Evolutionary conservation across 495 filamentous ascomycete species (phyloP).

Genomic region (Penicillium ochrochloron): DNA sequence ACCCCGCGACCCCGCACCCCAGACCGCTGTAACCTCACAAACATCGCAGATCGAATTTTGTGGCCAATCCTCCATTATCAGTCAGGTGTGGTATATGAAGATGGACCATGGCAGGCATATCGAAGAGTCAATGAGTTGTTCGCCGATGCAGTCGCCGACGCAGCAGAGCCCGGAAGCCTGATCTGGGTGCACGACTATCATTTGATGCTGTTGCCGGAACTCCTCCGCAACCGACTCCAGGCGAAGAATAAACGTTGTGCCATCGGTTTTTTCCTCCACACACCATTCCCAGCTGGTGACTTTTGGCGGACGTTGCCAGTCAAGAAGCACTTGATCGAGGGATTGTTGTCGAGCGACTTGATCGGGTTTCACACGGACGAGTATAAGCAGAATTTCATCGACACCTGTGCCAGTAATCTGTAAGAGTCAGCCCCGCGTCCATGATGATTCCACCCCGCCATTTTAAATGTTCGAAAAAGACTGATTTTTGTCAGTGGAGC

Average conservation of each 20-base stretch:
- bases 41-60: slow-evolving; percentile 75
- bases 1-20: not conserved
- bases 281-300: slow-evolving; percentile 90
- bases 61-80: slow-evolving; percentile 98
- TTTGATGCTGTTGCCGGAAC: slow-evolving; percentile 84
- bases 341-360: slow-evolving; percentile 82
- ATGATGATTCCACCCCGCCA: slow-evolving; percentile 36
- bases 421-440: slow-evolving; percentile 47
- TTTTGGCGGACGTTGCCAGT: slow-evolving; percentile 92
- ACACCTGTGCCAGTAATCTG: slow-evolving; percentile 81
- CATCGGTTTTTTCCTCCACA: slow-evolving; percentile 95
- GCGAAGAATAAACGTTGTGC: slow-evolving; percentile 74
- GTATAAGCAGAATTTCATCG: slow-evolving; percentile 88
- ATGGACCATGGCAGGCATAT: slow-evolving; percentile 86
- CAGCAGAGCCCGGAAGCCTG: slow-evolving; percentile 76
- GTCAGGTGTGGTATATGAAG: slow-evolving; percentile 86
- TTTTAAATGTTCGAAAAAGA: slow-evolving; percentile 46
- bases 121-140: slow-evolving; percentile 83
- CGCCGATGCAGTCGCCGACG: slow-evolving; percentile 73
- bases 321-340: slow-evolving; percentile 76
- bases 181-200: slow-evolving; percentile 99
- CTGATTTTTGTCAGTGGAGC: slow-evolving; percentile 22
- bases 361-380: slow-evolving; percentile 96
- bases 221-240: slow-evolving; percentile 79
- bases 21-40: not conserved